phyloP scores from a whole-genome alignment of 208 protist species.

The Porcisia hertigi region DNA sequence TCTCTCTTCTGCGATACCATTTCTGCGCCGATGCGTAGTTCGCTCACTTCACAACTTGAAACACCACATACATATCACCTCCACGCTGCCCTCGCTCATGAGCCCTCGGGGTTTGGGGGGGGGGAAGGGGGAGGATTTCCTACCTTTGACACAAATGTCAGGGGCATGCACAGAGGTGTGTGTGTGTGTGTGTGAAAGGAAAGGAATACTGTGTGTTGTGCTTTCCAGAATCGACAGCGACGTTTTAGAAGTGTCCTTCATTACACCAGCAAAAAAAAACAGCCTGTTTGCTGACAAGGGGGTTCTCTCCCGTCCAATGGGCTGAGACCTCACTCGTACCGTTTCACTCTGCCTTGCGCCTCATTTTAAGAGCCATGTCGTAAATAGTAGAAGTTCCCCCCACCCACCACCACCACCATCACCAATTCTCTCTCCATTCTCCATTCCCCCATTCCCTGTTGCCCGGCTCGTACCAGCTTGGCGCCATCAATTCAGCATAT shows the following conservation, averaged over 20 bases:
- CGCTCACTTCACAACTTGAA: not conserved
- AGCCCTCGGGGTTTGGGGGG: not conserved
- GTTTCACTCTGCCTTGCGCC: not conserved
- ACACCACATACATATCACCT: not conserved
- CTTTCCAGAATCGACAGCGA: not conserved
- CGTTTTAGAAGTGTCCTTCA: not conserved
- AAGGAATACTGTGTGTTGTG: no score
- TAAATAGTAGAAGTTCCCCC: not conserved
- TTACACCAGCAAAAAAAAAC: slow-evolving; percentile 8
- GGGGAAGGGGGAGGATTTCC: not conserved
- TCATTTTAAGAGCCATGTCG: not conserved
- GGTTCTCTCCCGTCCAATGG: not conserved
- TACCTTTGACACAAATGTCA: slow-evolving; percentile 4
- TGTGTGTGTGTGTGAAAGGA: not conserved
- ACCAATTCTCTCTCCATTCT: not conserved
- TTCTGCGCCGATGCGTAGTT: slow-evolving; percentile 8
- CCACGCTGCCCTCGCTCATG: not conserved
- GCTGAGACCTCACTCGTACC: not conserved
- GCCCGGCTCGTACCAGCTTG: not conserved
- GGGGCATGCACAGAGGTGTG: slow-evolving; percentile 5
- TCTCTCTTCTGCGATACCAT: slow-evolving; percentile 4
- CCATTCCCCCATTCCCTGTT: not conserved
- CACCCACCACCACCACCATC: no score
- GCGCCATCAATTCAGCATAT: not conserved
- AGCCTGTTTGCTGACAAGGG: not conserved